These are phyloP conservation scores for Suhomyces canberraensis DNA, from an alignment of 805 yeast species.

Conservation along the genomic window DNA sequence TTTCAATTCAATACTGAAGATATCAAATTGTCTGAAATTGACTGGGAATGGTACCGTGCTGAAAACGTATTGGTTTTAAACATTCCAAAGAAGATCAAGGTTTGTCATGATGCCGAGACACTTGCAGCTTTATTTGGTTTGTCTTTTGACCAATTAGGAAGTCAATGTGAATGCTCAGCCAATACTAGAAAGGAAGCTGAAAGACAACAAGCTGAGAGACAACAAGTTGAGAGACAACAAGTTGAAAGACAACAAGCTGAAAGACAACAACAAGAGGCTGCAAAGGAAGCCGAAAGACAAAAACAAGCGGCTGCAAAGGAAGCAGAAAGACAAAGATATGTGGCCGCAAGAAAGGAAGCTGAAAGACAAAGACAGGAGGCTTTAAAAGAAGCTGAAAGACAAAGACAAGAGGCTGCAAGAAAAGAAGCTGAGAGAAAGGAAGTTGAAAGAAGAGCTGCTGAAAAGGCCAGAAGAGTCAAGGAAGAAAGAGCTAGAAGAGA, in stretches of 20 bases:
- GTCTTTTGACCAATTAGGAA: not conserved
- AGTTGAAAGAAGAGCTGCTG: conserved; percentile 5
- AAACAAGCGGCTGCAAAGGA: no score
- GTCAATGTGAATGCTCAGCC: not conserved
- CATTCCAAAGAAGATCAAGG: conserved; percentile 28
- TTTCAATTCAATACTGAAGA: conserved; percentile 29
- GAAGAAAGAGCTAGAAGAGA: conserved; percentile 11
- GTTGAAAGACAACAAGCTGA: conserved; percentile 6
- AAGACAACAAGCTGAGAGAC: conserved; percentile 5
- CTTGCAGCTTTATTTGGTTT: conserved; percentile 8
- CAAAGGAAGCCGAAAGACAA: conserved; percentile 7
- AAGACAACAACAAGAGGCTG: conserved; percentile 3
- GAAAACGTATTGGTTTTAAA: conserved; percentile 34
- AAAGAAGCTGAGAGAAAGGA: conserved; percentile 4
- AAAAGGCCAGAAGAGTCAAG: conserved; percentile 7
- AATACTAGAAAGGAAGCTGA: conserved; percentile 7
- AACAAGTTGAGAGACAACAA: not conserved
- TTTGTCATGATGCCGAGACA: conserved; percentile 15
- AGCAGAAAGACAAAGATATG: conserved; percentile 6
- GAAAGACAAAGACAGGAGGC: conserved; percentile 7
- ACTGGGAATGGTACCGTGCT: conserved; percentile 30
- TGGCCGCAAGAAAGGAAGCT: conserved; percentile 7
- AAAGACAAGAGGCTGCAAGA: conserved; percentile 7
- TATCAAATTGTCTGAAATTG: conserved; percentile 29
- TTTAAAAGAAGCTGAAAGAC: conserved; percentile 5